Conservation (phyloP, 2,329 filamentous ascomycete genomes). For the Cladosporium oxysporum region DNA sequence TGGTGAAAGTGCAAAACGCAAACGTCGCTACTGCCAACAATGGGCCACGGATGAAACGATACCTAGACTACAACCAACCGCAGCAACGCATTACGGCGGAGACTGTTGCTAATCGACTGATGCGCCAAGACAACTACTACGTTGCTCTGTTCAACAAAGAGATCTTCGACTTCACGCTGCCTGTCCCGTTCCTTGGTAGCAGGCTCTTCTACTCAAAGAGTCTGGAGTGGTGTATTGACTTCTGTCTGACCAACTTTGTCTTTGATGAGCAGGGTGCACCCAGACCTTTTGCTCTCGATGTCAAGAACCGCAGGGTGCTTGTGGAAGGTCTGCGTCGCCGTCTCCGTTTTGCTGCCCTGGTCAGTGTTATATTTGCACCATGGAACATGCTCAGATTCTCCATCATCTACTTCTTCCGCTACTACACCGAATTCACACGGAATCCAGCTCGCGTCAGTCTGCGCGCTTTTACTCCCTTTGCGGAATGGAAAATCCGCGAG, state of each 20-base stretch:
- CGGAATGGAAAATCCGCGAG: conserved; percentile 97
- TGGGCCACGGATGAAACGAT: conserved; percentile 60
- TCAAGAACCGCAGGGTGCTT: conserved; percentile 74
- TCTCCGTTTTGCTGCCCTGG: conserved; percentile 78
- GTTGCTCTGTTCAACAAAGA: conserved; percentile 98
- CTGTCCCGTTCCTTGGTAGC: conserved; percentile 77
- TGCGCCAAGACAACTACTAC: conserved; percentile 95
- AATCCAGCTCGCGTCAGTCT: conserved; percentile 86
- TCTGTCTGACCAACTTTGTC: conserved; percentile 88
- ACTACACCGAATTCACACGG: conserved; percentile 96
- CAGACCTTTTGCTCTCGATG: conserved; percentile 79
- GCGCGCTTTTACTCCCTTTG: conserved; percentile 86
- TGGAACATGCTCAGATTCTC: conserved; percentile 85
- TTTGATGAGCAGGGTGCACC: conserved; percentile 90
- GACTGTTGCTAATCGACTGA: conserved; percentile 93
- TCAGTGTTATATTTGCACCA: conserved; percentile 84
- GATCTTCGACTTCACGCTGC: conserved; percentile 80
- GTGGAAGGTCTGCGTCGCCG: conserved; percentile 76
- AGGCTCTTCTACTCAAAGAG: conserved; percentile 85
- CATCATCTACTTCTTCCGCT: conserved; percentile 88
- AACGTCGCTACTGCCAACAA: conserved; percentile 79
- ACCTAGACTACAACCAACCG: conserved; percentile 55
- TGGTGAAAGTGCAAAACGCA: conserved; percentile 80
- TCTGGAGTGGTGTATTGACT: conserved; percentile 87
- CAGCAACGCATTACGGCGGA: conserved; percentile 91